Evolutionary conservation across 2,329 filamentous ascomycete genomes (phyloP).

Genomic region (Rutstroemia sp.): DNA sequence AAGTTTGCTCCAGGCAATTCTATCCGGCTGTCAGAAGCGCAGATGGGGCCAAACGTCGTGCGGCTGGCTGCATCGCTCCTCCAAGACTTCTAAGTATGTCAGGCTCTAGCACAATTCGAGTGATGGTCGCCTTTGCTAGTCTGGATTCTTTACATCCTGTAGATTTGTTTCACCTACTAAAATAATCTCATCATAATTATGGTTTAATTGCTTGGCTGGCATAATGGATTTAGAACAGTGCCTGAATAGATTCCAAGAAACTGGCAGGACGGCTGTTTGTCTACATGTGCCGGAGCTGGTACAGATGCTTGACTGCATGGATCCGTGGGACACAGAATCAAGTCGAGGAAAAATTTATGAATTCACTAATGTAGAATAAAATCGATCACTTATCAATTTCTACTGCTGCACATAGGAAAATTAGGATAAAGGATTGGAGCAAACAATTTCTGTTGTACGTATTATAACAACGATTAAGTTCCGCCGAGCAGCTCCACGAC

Average conservation of each 20-base stretch:
- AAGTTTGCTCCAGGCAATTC: slow-evolving; percentile 14
- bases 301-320: too few relatives aligned
- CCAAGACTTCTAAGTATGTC: not conserved
- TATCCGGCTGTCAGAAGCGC: slow-evolving; percentile 16
- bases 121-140: too few relatives aligned
- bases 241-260: too few relatives aligned
- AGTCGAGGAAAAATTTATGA: too few relatives aligned
- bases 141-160: too few relatives aligned
- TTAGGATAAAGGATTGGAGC: slow-evolving; percentile 1
- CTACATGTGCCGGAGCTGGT: too few relatives aligned
- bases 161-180: too few relatives aligned
- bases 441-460: slow-evolving; percentile 18
- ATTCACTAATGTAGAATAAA: not conserved
- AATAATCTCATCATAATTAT: not conserved
- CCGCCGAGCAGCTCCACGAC: slow-evolving; percentile 12
- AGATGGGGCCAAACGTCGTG: slow-evolving; percentile 7
- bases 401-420: not conserved
- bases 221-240: too few relatives aligned
- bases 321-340: too few relatives aligned
- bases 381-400: slow-evolving; percentile 1
- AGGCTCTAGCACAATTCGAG: too few relatives aligned
- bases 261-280: too few relatives aligned
- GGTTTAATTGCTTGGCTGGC: not conserved
- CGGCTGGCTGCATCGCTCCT: slow-evolving; percentile 15
- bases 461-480: slow-evolving; percentile 19